phyloP scores from a whole-genome alignment of 768 basidiomycete species.

The Agaricus sinodeliciosus region DNA sequence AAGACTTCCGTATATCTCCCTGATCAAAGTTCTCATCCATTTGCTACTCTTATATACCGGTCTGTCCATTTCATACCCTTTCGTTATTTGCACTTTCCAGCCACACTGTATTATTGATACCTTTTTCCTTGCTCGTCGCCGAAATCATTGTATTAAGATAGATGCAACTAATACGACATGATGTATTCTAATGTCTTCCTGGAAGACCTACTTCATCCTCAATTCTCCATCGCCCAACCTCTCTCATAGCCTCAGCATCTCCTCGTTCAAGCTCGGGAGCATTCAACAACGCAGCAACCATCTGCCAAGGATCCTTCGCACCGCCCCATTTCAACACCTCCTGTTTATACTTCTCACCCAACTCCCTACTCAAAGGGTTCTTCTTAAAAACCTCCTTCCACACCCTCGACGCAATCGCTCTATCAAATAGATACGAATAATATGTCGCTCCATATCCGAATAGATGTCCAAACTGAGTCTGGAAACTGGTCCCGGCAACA shows the following conservation, averaged over 20 bases:
- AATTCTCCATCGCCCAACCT: constrained; percentile 86
- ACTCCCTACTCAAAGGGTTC: constrained; percentile 61
- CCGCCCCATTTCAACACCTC: constrained; percentile 81
- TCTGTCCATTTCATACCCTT: no score
- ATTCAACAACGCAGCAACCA: constrained; percentile 70
- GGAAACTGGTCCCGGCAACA: constrained; percentile 83
- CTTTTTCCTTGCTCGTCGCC: no score
- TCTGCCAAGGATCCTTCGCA: constrained; percentile 88
- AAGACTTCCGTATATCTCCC: no score
- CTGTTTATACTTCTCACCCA: constrained; percentile 76
- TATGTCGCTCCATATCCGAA: constrained; percentile 97
- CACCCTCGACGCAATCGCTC: constrained; percentile 91
- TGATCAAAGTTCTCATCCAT: no score
- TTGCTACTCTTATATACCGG: no score
- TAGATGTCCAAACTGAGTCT: constrained; percentile 93
- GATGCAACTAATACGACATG: no score
- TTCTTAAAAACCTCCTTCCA: constrained; percentile 70
- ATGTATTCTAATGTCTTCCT: no score
- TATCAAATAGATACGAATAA: constrained; percentile 95
- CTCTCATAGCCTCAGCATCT: constrained; percentile 77
- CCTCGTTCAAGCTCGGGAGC: constrained; percentile 63
- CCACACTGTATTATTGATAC: no score
- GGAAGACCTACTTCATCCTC: constrained; percentile 62
- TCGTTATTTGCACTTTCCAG: no score
- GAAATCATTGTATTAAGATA: no score